Base-by-base conservation (phyloP, 2,329 filamentous ascomycete genomes). In the Diaporthe sp. region DNA sequence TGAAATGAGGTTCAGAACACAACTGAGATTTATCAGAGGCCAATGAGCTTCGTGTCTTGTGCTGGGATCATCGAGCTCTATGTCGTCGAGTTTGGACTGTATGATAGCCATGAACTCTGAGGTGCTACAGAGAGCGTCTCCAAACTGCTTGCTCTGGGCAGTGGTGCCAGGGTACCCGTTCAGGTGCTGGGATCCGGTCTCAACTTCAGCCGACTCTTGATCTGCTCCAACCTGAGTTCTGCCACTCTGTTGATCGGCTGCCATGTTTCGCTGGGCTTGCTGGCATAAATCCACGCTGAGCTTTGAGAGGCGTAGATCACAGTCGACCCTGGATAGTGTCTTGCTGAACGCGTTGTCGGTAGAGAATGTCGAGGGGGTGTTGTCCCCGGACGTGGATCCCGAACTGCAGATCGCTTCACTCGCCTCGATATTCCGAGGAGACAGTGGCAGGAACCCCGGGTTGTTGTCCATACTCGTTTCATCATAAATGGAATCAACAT, bases 81-180 rank as follows among this genome's bases (percentile, higher is more conserved):
- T 33, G 2, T 64, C 60, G 25, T 64, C 60, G 38, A 30, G 15
- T 13, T 30, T 64, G 40, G 60, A 64, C 28, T 64, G 25, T 47
- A 64, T n/a, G n/a, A 47, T 47, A 33, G 40, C 60, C 60, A 47
- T 47, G 40, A 64, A 64, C 28, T 64, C 60, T 47, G 60, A 64
- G 33, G 60, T 64, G 25, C 60, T 64, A 17, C 38, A 64, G 13
- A 64, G 60, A 15, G 60, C 60, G 25, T 64, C 60, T 15, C 60
- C 60, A 12, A 64, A 64, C 17, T 64, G 40, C 28, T 47, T 45
- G 40, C 60, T 64, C n/a, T 64, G 60, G 40, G 15, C 28, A 15
- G 17, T 47, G 35, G n/a, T 13, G 17, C 30, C 38, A 22, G 12
- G 25, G 15, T 12, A 28, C 9, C 38, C n/a, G 17, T 9, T 45